A percentile compares a stretch with the other conserved stretches of the same genome.
Conservation (phyloP, 2,329 filamentous ascomycete species). For the Xylaria polymorpha region DNA sequence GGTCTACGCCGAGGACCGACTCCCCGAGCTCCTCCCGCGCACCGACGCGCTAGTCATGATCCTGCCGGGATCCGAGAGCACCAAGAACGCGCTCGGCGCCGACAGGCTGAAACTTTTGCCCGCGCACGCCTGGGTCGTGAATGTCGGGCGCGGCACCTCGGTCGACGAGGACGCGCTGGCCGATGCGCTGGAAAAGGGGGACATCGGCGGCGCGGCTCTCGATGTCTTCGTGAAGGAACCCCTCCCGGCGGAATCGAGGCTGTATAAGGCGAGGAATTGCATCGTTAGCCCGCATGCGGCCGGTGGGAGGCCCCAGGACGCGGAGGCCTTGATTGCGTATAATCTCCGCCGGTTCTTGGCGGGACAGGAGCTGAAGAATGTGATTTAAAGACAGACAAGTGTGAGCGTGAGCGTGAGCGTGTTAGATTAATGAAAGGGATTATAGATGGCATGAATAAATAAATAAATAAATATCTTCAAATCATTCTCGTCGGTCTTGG, state of each 20-base stretch:
- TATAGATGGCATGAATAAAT: not conserved
- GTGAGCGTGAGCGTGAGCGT: not conserved
- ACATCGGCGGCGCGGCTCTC: constrained; percentile 61
- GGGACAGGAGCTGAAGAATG: constrained; percentile 68
- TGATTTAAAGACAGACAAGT: constrained; percentile 48
- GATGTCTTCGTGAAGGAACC: constrained; percentile 59
- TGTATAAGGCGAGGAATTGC: constrained; percentile 65
- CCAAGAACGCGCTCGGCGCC: constrained; percentile 64
- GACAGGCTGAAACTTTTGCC: constrained; percentile 65
- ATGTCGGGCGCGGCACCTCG: constrained; percentile 62
- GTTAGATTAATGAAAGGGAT: not conserved
- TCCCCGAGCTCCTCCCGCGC: constrained; percentile 63
- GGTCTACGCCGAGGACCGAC: constrained; percentile 65
- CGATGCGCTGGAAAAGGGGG: constrained; percentile 56
- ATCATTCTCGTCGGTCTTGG: not conserved
- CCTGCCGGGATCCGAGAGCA: constrained; percentile 68
- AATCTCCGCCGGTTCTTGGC: constrained; percentile 71
- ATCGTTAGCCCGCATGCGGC: constrained; percentile 69
- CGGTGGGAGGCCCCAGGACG: constrained; percentile 69
- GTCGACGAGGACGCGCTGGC: constrained; percentile 63
- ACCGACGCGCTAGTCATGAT: constrained; percentile 77
- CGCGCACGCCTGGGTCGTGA: constrained; percentile 67
- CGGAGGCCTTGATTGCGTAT: constrained; percentile 68
- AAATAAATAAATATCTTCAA: not conserved
- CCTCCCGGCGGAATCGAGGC: constrained; percentile 52